These are phyloP conservation scores for Arthromyces matolae DNA, from an alignment of 768 basidiomycete genomes.

Conservation along the genomic window DNA sequence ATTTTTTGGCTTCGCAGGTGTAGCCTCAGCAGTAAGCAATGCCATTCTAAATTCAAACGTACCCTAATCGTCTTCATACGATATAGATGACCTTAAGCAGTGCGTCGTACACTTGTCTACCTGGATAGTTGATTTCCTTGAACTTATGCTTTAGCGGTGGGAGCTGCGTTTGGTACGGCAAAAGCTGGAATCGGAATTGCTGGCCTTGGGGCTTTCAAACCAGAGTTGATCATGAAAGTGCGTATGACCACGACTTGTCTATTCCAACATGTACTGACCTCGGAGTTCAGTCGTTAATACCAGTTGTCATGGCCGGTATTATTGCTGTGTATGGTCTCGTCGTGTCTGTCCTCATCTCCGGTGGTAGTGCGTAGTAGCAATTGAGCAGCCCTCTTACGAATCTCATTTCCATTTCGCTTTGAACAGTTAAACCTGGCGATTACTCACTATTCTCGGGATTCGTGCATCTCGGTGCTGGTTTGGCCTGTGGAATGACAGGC, in stretches of 20 bases:
- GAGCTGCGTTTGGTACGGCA: slow-evolving; percentile 94
- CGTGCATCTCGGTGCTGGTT: slow-evolving; percentile 87
- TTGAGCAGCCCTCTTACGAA: background rate
- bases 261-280: background rate
- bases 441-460: slow-evolving; percentile 88
- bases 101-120: slow-evolving; percentile 40
- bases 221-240: slow-evolving; percentile 98
- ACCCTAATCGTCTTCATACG: background rate
- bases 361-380: slow-evolving; percentile 37
- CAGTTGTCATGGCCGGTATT: slow-evolving; percentile 98
- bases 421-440: slow-evolving; percentile 57
- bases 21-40: slow-evolving; percentile 79
- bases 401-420: slow-evolving; percentile 10
- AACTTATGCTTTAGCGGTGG: slow-evolving; percentile 56
- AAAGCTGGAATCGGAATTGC: slow-evolving; percentile 98
- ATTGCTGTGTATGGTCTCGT: slow-evolving; percentile 97
- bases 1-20: slow-evolving; percentile 97
- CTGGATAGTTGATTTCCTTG: background rate
- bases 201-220: slow-evolving; percentile 88
- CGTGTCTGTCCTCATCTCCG: slow-evolving; percentile 89
- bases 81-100: slow-evolving; percentile 92
- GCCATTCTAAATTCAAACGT: background rate
- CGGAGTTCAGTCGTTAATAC: slow-evolving; percentile 73
- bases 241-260: slow-evolving; percentile 14
- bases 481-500: slow-evolving; percentile 89